Base-by-base conservation (phyloP, 164 flowering plant genomes). In the Brasenia schreberi region DNA sequence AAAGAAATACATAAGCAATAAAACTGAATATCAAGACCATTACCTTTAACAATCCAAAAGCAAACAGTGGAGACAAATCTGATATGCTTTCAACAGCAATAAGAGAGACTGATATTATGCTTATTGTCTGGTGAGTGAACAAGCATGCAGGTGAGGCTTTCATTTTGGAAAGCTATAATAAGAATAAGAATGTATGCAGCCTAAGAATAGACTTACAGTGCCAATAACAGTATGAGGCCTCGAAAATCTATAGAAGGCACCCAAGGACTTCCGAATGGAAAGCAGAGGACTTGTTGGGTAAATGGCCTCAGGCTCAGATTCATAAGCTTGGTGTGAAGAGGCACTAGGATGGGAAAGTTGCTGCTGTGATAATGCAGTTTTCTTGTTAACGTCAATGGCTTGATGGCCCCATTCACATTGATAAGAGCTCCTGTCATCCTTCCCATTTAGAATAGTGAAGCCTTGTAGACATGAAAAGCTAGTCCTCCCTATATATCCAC, bases 191-290 rank as follows among this genome's bases (percentile, higher is more conserved):
- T 2, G 7, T 11, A 7, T 61, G 63, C 9, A 7, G 63, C 19
- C 18, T 7, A 23, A 18, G 63, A 61, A n/a, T 42, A 42, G 69
- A 85, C 88, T 82, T 80, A 86, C 98, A 74, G 98, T 92, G 79
- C 98, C 98, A 43, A 87, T 86, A 43, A 92, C 80, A 5, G 98
- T 92, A 74, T 92, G 98, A 19, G 98, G 98, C 65, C 98, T 70
- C 6, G 96, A 84, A 81, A 92, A 92, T 71, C 87, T 76, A 76
- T 90, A 92, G 73, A 92, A 92, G 66, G 83, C 92, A 82, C 85
- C 76, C 52, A 78, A 44, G 43, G 78, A 67, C 68, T 70, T 68
- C 72, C 49, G 73, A 49, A 81, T 2, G 5, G 88, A 68, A 42
- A 74, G 49, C 78, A 72, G 69, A 62, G 43, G 53, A 64, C 66